These are phyloP conservation scores for Fusarium beomiforme DNA, from an alignment of 2,329 filamentous ascomycete species.

Conservation along the genomic window DNA sequence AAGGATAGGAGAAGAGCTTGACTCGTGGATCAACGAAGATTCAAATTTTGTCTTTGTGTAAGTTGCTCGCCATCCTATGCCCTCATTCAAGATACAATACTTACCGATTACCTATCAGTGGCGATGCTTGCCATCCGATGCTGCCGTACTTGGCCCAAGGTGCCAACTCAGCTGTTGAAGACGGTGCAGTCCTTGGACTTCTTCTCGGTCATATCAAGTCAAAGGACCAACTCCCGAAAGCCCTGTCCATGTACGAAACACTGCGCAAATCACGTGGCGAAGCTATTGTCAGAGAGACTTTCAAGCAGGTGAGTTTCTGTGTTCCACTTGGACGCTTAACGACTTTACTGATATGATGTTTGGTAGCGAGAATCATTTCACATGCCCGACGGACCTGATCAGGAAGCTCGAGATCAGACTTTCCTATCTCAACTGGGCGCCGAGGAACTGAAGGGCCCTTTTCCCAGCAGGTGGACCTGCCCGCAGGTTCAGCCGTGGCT, in stretches of 20 bases:
- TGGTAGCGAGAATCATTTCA: conserved; percentile 62
- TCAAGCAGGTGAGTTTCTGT: conserved; percentile 52
- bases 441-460: neutral
- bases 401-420: neutral
- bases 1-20: neutral
- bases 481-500: neutral
- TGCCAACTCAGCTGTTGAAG: conserved; percentile 74
- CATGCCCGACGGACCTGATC: conserved; percentile 44
- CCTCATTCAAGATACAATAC: fast-evolving
- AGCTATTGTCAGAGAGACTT: conserved; percentile 69
- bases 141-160: conserved; percentile 72
- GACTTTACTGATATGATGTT: neutral
- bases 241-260: conserved; percentile 55
- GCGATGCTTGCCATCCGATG: conserved; percentile 73
- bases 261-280: conserved; percentile 60
- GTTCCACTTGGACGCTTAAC: too few species aligned
- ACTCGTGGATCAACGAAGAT: conserved; percentile 61
- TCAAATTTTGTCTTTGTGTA: conserved; percentile 61
- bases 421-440: neutral
- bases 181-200: conserved; percentile 71
- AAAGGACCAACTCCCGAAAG: conserved; percentile 58
- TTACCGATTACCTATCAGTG: conserved; percentile 44
- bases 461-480: neutral
- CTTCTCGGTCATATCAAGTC: conserved; percentile 62
- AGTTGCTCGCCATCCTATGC: conserved; percentile 4